Evolutionary conservation across 108 stramenopile genomes (phyloP), one percentile per base, ranked within the genome.

Genomic region (Nitzschia sp.): DNA sequence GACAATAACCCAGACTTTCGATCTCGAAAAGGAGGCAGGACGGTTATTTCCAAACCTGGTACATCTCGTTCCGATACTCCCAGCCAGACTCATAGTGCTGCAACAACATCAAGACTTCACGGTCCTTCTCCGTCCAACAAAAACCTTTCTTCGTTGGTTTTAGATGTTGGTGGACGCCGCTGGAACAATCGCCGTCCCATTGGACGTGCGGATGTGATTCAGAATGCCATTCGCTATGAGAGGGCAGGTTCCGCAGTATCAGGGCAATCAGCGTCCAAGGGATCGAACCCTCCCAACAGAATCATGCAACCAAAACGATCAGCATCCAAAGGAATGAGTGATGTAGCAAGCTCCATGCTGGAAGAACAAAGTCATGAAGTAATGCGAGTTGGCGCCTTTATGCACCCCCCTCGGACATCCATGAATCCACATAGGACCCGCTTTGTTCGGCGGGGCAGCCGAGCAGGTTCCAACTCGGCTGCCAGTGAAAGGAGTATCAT

Each of bases 121-220:
- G 34, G 20, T 6, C 26, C 19, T 10, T 20, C 53, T 2, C 54
- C 59, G 21, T 64, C 60, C 22, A 6, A 37, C 38, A 76, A 65
- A 56, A 63, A 58, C 0, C 53, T 68, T 19, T 63, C 75, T 10
- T 70, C 61, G 0, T 63, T 42, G 14, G 63, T 80, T 21, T 69
- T 71, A 46, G 73, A 80, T 80, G 78, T 80, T 20, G 62, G 69
- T 53, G 78, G 69, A 17, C 53, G 73, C 15, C 58, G 69, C 14
- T 80, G 78, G 78, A 80, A 74, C 43, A 57, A 51, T 46, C 63
- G 78, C 20, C 42, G 78, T 42, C 78, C 72, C 8, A 80, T 80
- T 39, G 78, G 78, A 20, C 62, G 78, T 9, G 44, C 43, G 2
- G 78, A 80, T 41, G 73, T 74, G 12, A 72, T 80, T 37, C 63